Conservation (phyloP, 257 asterid genomes). For the Solanum paucissectum region DNA sequence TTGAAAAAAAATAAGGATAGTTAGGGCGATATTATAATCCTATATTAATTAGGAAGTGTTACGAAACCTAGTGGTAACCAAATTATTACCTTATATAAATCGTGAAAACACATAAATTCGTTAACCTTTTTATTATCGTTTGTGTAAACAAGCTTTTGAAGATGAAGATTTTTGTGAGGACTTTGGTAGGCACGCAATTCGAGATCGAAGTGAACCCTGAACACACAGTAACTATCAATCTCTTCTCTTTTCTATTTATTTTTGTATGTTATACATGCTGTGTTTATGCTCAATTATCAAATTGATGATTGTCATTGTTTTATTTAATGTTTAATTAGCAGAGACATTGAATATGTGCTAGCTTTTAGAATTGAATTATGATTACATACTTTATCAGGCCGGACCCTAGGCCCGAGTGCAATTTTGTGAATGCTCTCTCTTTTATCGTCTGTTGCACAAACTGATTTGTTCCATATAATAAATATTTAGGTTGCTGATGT, state of each 20-base stretch:
- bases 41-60: neutral
- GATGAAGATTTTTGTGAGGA: conserved; percentile 79
- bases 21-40: too few relatives aligned
- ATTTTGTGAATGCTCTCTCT: neutral
- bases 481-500: conserved; percentile 56
- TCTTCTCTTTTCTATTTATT: neutral
- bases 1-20: neutral
- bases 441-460: neutral
- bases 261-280: neutral
- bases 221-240: conserved; percentile 36
- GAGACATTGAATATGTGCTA: too few relatives aligned
- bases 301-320: neutral
- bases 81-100: neutral
- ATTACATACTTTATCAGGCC: too few relatives aligned
- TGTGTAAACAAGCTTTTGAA: neutral
- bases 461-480: neutral
- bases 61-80: neutral
- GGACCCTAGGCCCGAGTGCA: too few relatives aligned
- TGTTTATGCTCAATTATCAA: neutral
- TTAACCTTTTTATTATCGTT: neutral
- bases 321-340: neutral
- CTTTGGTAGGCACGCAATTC: conserved; percentile 72
- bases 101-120: neutral
- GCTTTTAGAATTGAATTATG: too few relatives aligned
- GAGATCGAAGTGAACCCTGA: conserved; percentile 73